A percentile compares a stretch with the other conserved stretches of the same genome.
phyloP scores from a whole-genome alignment of 345 rosid species.

The Citrus reticulata region DNA sequence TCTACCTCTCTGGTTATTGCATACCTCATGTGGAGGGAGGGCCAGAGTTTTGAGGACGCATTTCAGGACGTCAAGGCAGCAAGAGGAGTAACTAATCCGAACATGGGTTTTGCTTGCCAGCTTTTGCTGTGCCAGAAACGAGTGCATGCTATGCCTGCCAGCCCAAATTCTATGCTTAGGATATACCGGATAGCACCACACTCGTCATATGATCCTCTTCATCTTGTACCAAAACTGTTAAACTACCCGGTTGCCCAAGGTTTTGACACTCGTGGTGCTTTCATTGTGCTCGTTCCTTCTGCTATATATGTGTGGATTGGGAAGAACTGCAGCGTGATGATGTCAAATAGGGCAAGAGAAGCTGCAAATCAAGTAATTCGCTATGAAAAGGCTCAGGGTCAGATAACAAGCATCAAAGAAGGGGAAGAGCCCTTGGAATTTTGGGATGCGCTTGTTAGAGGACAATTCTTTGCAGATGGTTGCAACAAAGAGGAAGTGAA shows the following conservation, averaged over 20 bases:
- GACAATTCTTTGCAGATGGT: slow-evolving; percentile 29
- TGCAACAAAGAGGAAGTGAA: slow-evolving; percentile 17
- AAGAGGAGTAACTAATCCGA: slow-evolving; percentile 67
- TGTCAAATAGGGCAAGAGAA: slow-evolving; percentile 49
- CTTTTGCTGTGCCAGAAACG: slow-evolving; percentile 78
- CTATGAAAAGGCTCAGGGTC: slow-evolving; percentile 60
- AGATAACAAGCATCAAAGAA: slow-evolving; percentile 38
- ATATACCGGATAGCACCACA: slow-evolving; percentile 73
- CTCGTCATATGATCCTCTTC: slow-evolving; percentile 70
- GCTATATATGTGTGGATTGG: slow-evolving; percentile 63
- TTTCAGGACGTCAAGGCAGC: slow-evolving; percentile 71
- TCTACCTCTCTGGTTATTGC: slow-evolving; percentile 72
- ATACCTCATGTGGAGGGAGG: slow-evolving; percentile 75
- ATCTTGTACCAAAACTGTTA: slow-evolving; percentile 69
- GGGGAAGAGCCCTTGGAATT: slow-evolving; percentile 58
- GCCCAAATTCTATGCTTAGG: slow-evolving; percentile 52
- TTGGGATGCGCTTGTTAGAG: slow-evolving; percentile 55
- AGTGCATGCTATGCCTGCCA: slow-evolving; percentile 63
- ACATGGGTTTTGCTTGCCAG: slow-evolving; percentile 76
- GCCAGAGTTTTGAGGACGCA: slow-evolving; percentile 74
- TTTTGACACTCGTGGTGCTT: slow-evolving; percentile 71
- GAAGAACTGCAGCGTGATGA: slow-evolving; percentile 35
- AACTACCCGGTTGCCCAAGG: slow-evolving; percentile 33
- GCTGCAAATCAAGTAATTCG: slow-evolving; percentile 67
- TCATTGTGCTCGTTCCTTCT: slow-evolving; percentile 55